These are phyloP conservation scores for Pezizomycotina sp. DNA, from an alignment of 2,329 filamentous ascomycete genomes.

Conservation along the genomic window DNA sequence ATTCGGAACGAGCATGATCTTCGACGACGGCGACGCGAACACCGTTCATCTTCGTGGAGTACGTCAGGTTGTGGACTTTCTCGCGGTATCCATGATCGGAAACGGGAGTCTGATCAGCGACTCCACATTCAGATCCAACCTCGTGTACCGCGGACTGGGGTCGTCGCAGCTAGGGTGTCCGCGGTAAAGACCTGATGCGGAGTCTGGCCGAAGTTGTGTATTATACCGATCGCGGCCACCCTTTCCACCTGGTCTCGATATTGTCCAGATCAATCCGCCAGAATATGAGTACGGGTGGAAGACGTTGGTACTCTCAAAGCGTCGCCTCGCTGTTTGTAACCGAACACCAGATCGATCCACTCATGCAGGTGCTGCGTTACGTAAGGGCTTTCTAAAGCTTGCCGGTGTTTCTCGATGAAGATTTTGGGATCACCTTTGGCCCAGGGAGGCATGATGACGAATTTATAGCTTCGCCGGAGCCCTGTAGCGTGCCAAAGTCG, in stretches of 20 bases:
- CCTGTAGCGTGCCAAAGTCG: slow-evolving; percentile 79
- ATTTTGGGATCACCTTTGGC: slow-evolving; percentile 91
- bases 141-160: slow-evolving; percentile 43
- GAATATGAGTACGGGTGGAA: slow-evolving; percentile 94
- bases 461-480: slow-evolving; percentile 61
- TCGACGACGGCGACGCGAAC: slow-evolving; percentile 66
- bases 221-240: slow-evolving; percentile 79
- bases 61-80: slow-evolving; percentile 60
- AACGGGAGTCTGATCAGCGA: slow-evolving; percentile 62
- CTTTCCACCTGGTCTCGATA: slow-evolving; percentile 76
- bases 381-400: slow-evolving; percentile 82
- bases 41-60: slow-evolving; percentile 70
- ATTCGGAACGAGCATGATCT: slow-evolving; percentile 67
- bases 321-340: slow-evolving; percentile 82
- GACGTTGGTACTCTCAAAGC: slow-evolving; percentile 82
- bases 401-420: slow-evolving; percentile 89
- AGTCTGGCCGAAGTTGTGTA: slow-evolving; percentile 97
- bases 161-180: slow-evolving; percentile 65
- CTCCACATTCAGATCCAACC: slow-evolving; percentile 58
- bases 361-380: slow-evolving; percentile 78
- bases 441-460: slow-evolving; percentile 87
- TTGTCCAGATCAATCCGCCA: slow-evolving; percentile 78
- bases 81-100: slow-evolving; percentile 47
- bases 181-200: slow-evolving; percentile 84
- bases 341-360: slow-evolving; percentile 95